These are phyloP conservation scores for Lavandula angustifolia DNA, from an alignment of 257 asterid genomes.

Conservation along the genomic window DNA sequence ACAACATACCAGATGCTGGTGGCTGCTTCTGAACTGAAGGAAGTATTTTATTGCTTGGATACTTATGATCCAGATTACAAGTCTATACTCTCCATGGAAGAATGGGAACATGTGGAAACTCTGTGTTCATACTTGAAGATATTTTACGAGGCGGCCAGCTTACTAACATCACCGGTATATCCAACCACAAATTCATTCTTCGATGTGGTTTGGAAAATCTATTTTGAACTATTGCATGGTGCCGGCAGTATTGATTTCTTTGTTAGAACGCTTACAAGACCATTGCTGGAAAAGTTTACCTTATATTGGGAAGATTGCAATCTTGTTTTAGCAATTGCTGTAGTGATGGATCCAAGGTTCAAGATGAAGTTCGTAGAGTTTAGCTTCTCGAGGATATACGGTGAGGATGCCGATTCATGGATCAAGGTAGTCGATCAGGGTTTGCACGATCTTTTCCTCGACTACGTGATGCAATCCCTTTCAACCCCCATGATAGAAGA, in stretches of 20 bases:
- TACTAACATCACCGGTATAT: constrained; percentile 45
- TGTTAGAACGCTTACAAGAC: constrained; percentile 41
- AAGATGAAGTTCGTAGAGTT: constrained; percentile 61
- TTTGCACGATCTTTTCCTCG: constrained; percentile 50
- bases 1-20: constrained; percentile 85
- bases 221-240: constrained; percentile 52
- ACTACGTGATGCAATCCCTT: constrained; percentile 45
- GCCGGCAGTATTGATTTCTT: constrained; percentile 44
- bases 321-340: constrained; percentile 65
- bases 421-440: constrained; percentile 49
- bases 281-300: constrained; percentile 48
- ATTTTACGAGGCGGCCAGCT: constrained; percentile 65
- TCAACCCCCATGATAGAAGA: constrained; percentile 38
- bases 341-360: constrained; percentile 72
- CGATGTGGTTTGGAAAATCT: constrained; percentile 57
- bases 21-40: constrained; percentile 76
- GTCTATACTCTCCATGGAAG: constrained; percentile 52
- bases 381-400: constrained; percentile 54
- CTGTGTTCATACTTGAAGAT: constrained; percentile 61
- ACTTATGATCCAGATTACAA: constrained; percentile 61
- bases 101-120: constrained; percentile 68
- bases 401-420: constrained; percentile 46
- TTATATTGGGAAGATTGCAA: constrained; percentile 63
- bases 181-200: constrained; percentile 66
- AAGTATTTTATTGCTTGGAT: constrained; percentile 72